These are phyloP conservation scores for Coniochaeta ligniaria DNA, from an alignment of 2,329 filamentous ascomycete species.

Conservation along the genomic window DNA sequence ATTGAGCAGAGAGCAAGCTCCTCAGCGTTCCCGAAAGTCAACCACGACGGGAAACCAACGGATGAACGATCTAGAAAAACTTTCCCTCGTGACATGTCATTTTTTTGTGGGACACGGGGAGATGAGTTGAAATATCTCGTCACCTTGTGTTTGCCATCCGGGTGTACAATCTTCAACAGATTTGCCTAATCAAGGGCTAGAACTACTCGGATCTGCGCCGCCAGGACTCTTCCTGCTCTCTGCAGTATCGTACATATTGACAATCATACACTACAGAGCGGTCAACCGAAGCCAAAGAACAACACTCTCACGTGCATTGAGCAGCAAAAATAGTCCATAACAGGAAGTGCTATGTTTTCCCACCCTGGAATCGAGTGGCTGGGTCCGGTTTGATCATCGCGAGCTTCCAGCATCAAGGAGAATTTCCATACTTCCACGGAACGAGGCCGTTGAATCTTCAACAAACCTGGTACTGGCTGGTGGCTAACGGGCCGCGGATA, in stretches of 20 bases:
- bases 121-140: background rate
- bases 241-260: background rate
- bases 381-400: background rate
- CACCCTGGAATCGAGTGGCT: background rate
- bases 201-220: background rate
- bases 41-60: background rate
- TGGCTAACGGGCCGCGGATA: constrained; percentile 1
- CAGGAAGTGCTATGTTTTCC: background rate
- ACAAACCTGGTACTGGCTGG: background rate
- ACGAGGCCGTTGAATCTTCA: background rate
- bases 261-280: background rate
- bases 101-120: background rate
- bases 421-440: background rate
- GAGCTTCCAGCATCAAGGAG: background rate
- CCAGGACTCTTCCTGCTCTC: background rate
- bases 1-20: background rate
- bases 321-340: background rate
- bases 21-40: background rate
- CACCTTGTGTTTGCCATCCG: background rate
- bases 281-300: background rate
- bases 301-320: background rate
- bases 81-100: background rate
- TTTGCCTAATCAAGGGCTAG: background rate
- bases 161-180: background rate
- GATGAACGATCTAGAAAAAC: background rate